These are phyloP conservation scores for Eimeria praecox DNA, from an alignment of 169 alveolate genomes.

Conservation along the genomic window DNA sequence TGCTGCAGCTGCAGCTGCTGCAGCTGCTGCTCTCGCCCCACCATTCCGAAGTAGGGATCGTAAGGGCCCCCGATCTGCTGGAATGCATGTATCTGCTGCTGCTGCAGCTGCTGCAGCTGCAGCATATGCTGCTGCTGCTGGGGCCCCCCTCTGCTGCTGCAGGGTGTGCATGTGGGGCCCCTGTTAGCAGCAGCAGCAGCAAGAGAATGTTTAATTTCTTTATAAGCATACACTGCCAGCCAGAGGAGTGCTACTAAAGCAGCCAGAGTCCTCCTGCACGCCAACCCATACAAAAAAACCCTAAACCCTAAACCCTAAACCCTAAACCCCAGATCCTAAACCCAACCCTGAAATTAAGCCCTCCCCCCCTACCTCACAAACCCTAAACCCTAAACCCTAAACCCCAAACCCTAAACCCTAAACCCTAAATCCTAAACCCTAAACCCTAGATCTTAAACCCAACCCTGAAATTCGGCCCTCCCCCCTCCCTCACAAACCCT, in stretches of 20 bases:
- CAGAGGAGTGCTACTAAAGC: constrained; percentile 2
- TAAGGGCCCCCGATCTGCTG: neutral
- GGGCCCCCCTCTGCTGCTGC: neutral
- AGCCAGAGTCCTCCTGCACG: constrained; percentile 26
- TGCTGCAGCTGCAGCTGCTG: constrained; percentile 35
- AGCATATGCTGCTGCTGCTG: constrained; percentile 25
- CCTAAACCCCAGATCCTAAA: constrained; percentile 42
- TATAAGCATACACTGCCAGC: neutral
- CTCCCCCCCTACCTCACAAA: neutral
- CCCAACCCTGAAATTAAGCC: neutral
- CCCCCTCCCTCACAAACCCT: neutral
- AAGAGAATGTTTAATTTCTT: neutral
- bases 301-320: constrained; percentile 30
- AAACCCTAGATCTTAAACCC: neutral
- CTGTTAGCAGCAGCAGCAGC: neutral
- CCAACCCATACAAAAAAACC: neutral
- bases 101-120: constrained; percentile 32
- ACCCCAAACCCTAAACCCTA: neutral
- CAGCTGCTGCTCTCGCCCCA: neutral
- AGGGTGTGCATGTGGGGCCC: neutral
- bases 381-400: constrained; percentile 38
- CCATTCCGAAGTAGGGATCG: neutral
- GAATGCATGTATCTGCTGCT: neutral
- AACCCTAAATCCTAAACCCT: neutral
- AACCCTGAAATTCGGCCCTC: neutral